Evolutionary conservation across 495 filamentous ascomycete species (phyloP).

Genomic region (Filosporella fistucella): DNA sequence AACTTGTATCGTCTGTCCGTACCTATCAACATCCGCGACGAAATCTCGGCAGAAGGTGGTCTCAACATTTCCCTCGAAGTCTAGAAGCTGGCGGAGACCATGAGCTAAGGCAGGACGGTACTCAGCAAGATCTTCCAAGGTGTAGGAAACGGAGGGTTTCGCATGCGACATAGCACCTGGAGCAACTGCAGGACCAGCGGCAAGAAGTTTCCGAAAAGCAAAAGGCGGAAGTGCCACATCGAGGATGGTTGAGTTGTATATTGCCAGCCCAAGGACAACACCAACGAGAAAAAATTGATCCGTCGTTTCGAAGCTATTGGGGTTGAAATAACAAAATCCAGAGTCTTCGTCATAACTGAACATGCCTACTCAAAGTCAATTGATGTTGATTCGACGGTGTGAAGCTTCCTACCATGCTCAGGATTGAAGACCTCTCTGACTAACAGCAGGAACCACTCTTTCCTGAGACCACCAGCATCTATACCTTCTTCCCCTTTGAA

Average conservation of each 20-base stretch:
- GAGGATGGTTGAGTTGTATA: slow-evolving; percentile 95
- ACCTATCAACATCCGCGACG: slow-evolving; percentile 70
- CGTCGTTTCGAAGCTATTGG: slow-evolving; percentile 84
- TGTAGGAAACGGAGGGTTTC: slow-evolving; percentile 63
- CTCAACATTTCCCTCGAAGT: slow-evolving; percentile 83
- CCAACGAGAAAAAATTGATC: slow-evolving; percentile 93
- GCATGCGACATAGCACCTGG: slow-evolving; percentile 47
- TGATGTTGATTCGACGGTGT: slow-evolving; percentile 10
- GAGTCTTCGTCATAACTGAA: slow-evolving; percentile 97
- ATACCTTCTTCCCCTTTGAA: slow-evolving; percentile 89
- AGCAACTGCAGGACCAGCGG: slow-evolving; percentile 55
- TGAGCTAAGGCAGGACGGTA: slow-evolving; percentile 73
- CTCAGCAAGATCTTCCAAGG: slow-evolving; percentile 80
- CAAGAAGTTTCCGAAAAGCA: slow-evolving; percentile 82
- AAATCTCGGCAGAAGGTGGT: slow-evolving; percentile 81
- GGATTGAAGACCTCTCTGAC: slow-evolving; percentile 92
- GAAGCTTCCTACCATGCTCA: slow-evolving; percentile 66
- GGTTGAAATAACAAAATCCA: slow-evolving; percentile 92
- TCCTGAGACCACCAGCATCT: slow-evolving; percentile 86
- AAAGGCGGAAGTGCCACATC: slow-evolving; percentile 92
- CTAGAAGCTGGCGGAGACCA: slow-evolving; percentile 71
- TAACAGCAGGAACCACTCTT: slow-evolving; percentile 94
- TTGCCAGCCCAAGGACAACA: slow-evolving; percentile 82
- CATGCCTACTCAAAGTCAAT: slow-evolving; percentile 54
- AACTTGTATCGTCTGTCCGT: slow-evolving; percentile 61